Base-by-base conservation (phyloP, 1,139 yeast genomes). In the Candida tropicalis region DNA sequence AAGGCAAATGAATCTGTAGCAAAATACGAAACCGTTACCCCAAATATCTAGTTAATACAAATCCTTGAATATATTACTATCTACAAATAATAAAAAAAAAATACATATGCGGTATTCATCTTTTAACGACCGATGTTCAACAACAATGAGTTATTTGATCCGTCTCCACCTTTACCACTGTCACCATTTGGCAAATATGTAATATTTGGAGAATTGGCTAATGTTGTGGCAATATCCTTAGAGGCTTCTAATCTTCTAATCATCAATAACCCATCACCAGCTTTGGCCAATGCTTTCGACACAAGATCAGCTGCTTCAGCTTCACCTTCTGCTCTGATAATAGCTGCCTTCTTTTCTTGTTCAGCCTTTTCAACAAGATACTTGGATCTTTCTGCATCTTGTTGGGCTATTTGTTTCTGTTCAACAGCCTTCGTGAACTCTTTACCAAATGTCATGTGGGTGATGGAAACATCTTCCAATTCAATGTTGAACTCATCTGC, bases 361-460 rank as follows among this genome's bases (percentile, higher is more conserved):
- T 93, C 98, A 4, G 99, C 99, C 66, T 86, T 87, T 62, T 91
- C 97, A 41, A 95, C 99, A 49, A 90, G 76, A 64, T 82, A 95
- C 60, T 87, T 86, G 46, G 98, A 97, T 57, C 99, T 81, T 71
- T 95, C 99, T 18, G 99, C 98, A 62, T 95, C 99, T 69, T 95
- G 99, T 72, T 93, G 99, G 25, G 99, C 99, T 68, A 95, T 95
- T 68, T 95, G 99, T 69, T 95, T 95, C 71, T 89, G 96, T 70
- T 95, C 99, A 46, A 93, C 99, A 18, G 99, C 98, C 68, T 89
- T 91, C 46, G 99, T 95, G 72, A 95, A 95, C 62, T 95, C 99
- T 54, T 79, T 81, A 44, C 99, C 99, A 65, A 95, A 95, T 1
- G 97, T 88, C 91, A 95, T 85, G 70, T 95, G 99, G 17, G 99